Percentiles rank a stretch among this genome's conserved stretches.
Evolutionary conservation across 108 stramenopile species (phyloP).

Genomic region (Conticribra guillardii): DNA sequence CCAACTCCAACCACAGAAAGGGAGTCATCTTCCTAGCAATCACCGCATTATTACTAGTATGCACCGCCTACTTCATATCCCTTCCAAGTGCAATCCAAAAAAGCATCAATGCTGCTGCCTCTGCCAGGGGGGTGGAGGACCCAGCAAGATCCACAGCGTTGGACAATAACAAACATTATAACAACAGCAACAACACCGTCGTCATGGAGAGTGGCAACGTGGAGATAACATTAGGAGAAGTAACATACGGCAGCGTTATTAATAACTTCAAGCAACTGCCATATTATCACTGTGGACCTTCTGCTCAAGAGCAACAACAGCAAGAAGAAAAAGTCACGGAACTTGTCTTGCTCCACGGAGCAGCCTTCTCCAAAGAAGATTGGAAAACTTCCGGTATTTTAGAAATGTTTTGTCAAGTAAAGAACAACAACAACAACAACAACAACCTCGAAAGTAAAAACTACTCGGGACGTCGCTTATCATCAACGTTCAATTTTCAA

Average conservation of each 20-base stretch:
- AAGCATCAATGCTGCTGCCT: no score
- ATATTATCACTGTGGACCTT: constrained; percentile 49
- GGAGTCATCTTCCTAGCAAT: no score
- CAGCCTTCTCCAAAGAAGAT: constrained; percentile 78
- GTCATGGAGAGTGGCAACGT: background rate
- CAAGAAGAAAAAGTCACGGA: constrained; percentile 20
- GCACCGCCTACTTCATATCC: no score
- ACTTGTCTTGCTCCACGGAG: constrained; percentile 74
- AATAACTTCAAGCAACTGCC: constrained; percentile 12
- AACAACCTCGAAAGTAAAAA: background rate
- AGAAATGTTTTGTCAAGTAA: constrained; percentile 44
- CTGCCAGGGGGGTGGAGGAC: no score
- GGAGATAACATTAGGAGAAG: background rate
- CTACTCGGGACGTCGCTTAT: background rate
- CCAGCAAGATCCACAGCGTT: no score
- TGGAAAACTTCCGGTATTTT: constrained; percentile 75
- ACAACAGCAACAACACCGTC: no score
- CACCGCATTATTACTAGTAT: no score
- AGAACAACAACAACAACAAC: constrained; percentile 30
- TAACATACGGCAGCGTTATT: background rate
- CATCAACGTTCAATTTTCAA: background rate
- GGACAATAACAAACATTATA: no score
- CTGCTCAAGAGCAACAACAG: background rate
- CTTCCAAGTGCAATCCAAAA: no score
- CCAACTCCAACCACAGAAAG: no score